Evolutionary conservation across 371 early-diverging fungal genomes (phyloP), one percentile per base, ranked within the genome.

Genomic region (Fennellomyces sp.): DNA sequence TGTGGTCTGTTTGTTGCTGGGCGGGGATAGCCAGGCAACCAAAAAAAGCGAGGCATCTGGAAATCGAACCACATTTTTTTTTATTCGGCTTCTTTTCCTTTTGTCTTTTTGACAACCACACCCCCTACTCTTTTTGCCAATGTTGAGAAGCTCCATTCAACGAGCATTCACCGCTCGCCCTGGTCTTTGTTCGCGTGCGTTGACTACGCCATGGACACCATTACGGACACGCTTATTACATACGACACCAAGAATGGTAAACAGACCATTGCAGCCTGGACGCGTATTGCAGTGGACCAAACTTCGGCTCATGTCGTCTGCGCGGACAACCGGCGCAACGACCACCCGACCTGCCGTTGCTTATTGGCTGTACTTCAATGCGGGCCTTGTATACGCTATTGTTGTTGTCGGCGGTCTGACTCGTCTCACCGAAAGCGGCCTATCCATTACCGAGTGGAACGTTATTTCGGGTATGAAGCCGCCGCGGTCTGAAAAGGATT

Each of bases 391-490:
- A 26, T 97, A 94, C 80, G 89, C 91, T 3, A 95, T 98, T 56
- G 94, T 98, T 1, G 94, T 96, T 3, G 84, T 97, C 33, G 98
- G 98, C 55, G 98, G 98, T 1, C 71, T 98, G 54, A 98, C 98
- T 23, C 88, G 98, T 23, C 80, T 98, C 64, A 98, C 98, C 6
- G 98, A 97, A 72, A 89, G 90, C 61, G 98, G 98, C 3, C 78
- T 98, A 29, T 97, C 97, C 23, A 98, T 98, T 64, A 90, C 90
- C 27, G 97, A 98, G 65, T 98, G 98, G 98, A 94, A 94, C 48
- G 80, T 96, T 56, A 90, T 98, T 66, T 89, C 89, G 19, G 98
- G 98, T 19, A 91, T 94, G 84, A 88, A 89, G 73, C 93, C 94
- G 31, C 98, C 98, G n/a, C 71, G 88, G 11, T 89, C 88, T 26